Conservation (phyloP, 257 asterid species). For the Capsicum baccatum region DNA sequence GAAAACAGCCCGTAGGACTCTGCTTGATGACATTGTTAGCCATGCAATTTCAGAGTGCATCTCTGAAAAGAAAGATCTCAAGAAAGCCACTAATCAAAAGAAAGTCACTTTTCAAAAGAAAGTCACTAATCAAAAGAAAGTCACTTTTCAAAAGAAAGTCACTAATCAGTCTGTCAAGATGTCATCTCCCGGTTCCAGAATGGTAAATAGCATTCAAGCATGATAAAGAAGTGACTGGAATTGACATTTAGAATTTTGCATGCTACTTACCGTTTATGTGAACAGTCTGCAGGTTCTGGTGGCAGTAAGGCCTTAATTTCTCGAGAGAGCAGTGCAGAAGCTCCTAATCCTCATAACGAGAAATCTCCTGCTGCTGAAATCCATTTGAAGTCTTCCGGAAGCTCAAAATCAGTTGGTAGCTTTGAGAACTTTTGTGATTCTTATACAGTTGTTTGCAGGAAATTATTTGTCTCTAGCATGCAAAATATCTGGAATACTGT, state of each 20-base stretch:
- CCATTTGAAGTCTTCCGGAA: constrained; percentile 43
- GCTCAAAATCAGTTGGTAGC: constrained; percentile 71
- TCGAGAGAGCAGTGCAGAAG: constrained; percentile 45
- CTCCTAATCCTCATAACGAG: constrained; percentile 38
- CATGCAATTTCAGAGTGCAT: constrained; percentile 66
- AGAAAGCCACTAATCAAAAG: constrained; percentile 45
- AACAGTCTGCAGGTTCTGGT: constrained; percentile 52
- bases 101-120: constrained; percentile 44
- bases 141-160: constrained; percentile 42
- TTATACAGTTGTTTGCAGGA: constrained; percentile 52
- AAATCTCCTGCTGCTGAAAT: constrained; percentile 40
- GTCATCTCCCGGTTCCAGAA: constrained; percentile 40
- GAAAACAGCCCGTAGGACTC: constrained; percentile 83
- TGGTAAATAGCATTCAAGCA: constrained; percentile 44
- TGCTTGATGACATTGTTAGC: constrained; percentile 85
- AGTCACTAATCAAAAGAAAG: constrained; percentile 44
- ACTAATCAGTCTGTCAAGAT: constrained; percentile 44
- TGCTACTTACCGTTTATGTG: constrained; percentile 16
- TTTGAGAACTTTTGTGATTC: constrained; percentile 75
- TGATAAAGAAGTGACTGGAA: constrained; percentile 22
- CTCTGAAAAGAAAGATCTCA: constrained; percentile 55
- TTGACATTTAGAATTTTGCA: constrained; percentile 21
- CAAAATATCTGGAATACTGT: constrained; percentile 82
- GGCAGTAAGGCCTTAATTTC: constrained; percentile 43
- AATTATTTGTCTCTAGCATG: constrained; percentile 65